A percentile compares a stretch with the other conserved stretches of the same genome.
Evolutionary conservation across 2,329 filamentous ascomycete species (phyloP).

Genomic region (Colletotrichum chrysophilum): DNA sequence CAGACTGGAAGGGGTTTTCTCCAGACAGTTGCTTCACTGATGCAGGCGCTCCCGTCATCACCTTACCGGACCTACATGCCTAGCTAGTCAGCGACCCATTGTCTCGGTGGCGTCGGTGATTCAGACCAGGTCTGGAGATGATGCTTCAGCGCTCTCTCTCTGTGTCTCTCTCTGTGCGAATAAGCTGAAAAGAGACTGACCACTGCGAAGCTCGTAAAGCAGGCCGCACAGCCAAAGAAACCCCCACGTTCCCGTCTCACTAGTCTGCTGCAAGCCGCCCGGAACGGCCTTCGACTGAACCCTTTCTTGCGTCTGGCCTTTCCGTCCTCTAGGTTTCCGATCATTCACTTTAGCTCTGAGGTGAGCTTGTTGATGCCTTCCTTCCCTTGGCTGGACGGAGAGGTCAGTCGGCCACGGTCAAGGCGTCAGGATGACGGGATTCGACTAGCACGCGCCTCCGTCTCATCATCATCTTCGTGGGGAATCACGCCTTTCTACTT

Average conservation of each 20-base stretch:
- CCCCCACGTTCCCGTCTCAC: slow-evolving; percentile 7
- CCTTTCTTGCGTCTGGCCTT: not conserved
- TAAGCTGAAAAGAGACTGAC: not conserved
- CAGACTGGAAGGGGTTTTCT: not conserved
- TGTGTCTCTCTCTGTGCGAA: not conserved
- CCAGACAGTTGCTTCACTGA: not conserved
- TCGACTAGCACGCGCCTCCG: not conserved
- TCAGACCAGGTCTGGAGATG: not conserved
- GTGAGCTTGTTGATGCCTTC: slow-evolving; percentile 1
- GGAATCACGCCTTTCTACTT: not conserved
- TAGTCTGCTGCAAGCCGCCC: slow-evolving; percentile 16
- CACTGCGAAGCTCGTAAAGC: not conserved
- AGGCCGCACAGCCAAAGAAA: not conserved
- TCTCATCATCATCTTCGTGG: not conserved
- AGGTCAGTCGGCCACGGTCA: not conserved
- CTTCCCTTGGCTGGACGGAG: not conserved
- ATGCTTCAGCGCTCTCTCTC: not conserved
- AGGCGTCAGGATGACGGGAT: slow-evolving; percentile 10
- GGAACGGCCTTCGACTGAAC: slow-evolving; percentile 5
- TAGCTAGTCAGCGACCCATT: not conserved
- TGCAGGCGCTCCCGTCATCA: not conserved
- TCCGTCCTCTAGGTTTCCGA: not conserved
- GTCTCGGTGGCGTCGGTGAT: not conserved
- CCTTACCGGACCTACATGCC: not conserved
- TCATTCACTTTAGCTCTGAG: not conserved